Base-by-base conservation (phyloP, 2,329 filamentous ascomycete species). In the Fusarium duplospermum region DNA sequence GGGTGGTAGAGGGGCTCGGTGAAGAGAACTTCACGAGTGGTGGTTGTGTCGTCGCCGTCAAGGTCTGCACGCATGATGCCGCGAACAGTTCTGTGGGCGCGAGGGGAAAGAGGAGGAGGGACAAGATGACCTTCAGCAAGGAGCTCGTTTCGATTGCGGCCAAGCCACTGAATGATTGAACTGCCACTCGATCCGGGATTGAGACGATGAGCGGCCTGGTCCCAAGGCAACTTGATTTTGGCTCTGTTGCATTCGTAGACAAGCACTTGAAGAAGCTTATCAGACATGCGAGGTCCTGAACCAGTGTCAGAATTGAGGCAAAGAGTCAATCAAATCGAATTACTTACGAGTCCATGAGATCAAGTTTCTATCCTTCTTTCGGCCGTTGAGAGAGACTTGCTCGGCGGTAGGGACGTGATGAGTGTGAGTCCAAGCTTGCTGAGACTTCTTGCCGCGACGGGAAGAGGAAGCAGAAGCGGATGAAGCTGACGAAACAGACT, bases 271-370 rank as follows among this genome's bases (percentile, higher is more conserved):
- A 87, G 66, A 0, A 86, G 71, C 73, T 87, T 87, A 40, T 87
- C 86, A 1, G 80, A 77, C 84, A 87, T 87, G 11, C 85, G 82
- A 11, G 84, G 82, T 1, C 84, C 86, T 88, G 56, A 4, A 20
- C 52, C n/a, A 1, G 18, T 24, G 59, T 72, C 27, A 70, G 64
- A 29, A 56, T 56, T n/a, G 40, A 56, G 9, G 4, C 16, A 54
- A 36, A 40, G 11, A n/a, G 4, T 27, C 10, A 56, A 50, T 59
- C 6, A 33, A 61, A 18, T 36, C 6, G 11, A 35, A 33, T 13
- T 18, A 54, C 85, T 81, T 80, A 86, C 85, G 82, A n/a, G 78
- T 79, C 85, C 85, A 87, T 29, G 80, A 76, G 29, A 87, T 83
- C 3, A 87, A 74, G 31, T 79, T 82, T 8, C 85, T 82, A 10